Conservation (phyloP, 495 filamentous ascomycete species). For the Pyrenula aspistea region DNA sequence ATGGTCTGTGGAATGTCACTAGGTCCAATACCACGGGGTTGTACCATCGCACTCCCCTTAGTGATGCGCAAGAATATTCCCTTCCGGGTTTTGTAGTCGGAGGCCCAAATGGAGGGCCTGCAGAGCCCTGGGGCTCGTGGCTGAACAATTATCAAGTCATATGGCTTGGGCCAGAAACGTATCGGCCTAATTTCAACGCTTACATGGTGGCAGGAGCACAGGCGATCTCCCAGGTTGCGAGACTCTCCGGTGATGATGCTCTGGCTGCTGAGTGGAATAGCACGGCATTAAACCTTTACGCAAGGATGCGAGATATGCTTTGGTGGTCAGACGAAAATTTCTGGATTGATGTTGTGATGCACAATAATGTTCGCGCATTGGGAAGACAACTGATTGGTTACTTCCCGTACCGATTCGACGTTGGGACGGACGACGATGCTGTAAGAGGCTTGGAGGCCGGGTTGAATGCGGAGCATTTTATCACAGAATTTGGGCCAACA, state of each 20-base stretch:
- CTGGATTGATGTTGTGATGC: slow-evolving; percentile 31
- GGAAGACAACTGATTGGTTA: slow-evolving; percentile 30
- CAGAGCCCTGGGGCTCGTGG: not conserved
- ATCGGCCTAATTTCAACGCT: slow-evolving; percentile 28
- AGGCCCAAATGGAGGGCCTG: slow-evolving; percentile 1
- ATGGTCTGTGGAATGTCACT: slow-evolving; percentile 25
- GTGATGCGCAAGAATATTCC: slow-evolving; percentile 31
- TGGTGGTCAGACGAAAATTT: slow-evolving; percentile 29
- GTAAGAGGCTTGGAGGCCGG: slow-evolving; percentile 19
- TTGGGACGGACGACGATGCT: slow-evolving; percentile 20
- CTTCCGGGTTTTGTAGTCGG: slow-evolving; percentile 28
- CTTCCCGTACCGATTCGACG: slow-evolving; percentile 27
- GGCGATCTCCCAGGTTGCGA: slow-evolving; percentile 24
- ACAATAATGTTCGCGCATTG: slow-evolving; percentile 20
- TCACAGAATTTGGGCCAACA: slow-evolving; percentile 28
- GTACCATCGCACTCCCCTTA: slow-evolving; percentile 28
- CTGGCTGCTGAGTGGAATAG: slow-evolving; percentile 18
- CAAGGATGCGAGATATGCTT: slow-evolving; percentile 21
- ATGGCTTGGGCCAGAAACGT: slow-evolving; percentile 27
- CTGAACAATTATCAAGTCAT: slow-evolving; percentile 16
- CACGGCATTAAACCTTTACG: slow-evolving; percentile 19
- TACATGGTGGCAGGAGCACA: slow-evolving; percentile 34
- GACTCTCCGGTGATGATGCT: slow-evolving; percentile 13
- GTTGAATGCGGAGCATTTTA: slow-evolving; percentile 23
- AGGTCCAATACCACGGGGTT: slow-evolving; percentile 20